phyloP scores from a whole-genome alignment of 139 green algal species.

The Asterochloris erici region DNA sequence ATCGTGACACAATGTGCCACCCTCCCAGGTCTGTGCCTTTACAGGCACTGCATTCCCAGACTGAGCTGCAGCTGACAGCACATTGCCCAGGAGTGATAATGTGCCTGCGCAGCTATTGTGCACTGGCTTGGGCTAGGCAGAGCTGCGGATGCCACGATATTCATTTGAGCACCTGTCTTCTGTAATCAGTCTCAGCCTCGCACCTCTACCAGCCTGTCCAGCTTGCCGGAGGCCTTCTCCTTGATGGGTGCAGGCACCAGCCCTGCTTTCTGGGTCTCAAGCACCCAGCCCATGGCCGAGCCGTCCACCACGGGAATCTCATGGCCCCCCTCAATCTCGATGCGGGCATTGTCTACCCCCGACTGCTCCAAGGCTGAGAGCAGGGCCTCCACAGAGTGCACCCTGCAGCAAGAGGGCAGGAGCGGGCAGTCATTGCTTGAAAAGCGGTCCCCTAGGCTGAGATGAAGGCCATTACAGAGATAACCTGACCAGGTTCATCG shows the following conservation, averaged over 20 bases:
- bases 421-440: no score
- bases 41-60: no score
- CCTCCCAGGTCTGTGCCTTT: no score
- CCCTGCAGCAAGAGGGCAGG: slow-evolving; percentile 3
- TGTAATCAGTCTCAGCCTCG: background rate
- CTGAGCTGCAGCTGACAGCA: no score
- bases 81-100: no score
- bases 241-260: slow-evolving; percentile 26
- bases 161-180: background rate
- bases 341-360: slow-evolving; percentile 84
- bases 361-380: slow-evolving; percentile 80
- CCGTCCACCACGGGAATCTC: slow-evolving; percentile 88
- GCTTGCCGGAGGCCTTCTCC: background rate
- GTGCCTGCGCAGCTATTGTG: no score
- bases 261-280: slow-evolving; percentile 42
- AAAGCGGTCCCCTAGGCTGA: no score
- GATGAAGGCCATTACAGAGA: no score
- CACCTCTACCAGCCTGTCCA: slow-evolving; percentile 13
- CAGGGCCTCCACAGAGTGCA: slow-evolving; percentile 64
- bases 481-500: no score
- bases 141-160: no score
- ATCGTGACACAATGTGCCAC: no score
- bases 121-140: no score
- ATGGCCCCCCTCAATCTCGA: slow-evolving; percentile 60
- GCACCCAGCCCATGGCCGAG: slow-evolving; percentile 61